These are phyloP conservation scores for Beauveria sp. DNA, from an alignment of 2,329 filamentous ascomycete genomes.

Conservation along the genomic window DNA sequence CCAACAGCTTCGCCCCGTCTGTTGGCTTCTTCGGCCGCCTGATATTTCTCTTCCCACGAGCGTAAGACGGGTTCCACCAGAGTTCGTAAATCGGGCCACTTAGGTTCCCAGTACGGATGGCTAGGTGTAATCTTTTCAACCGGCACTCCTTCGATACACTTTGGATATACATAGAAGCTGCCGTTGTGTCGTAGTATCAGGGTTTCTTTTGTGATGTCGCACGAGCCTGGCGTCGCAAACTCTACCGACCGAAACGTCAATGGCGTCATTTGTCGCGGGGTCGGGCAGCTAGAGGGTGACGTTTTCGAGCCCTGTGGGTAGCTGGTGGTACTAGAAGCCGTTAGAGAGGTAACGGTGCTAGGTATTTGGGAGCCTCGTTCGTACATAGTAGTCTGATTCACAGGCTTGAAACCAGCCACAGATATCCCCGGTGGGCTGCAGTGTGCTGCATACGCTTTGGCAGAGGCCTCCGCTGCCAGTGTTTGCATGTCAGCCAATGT, in stretches of 20 bases:
- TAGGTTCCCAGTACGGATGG: constrained; percentile 48
- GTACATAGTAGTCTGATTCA: not conserved
- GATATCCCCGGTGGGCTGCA: not conserved
- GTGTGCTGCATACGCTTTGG: not conserved
- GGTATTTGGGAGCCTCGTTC: not conserved
- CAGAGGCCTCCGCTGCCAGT: not conserved
- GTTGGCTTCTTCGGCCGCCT: constrained; percentile 26
- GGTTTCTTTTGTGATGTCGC: constrained; percentile 37
- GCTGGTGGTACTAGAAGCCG: not conserved
- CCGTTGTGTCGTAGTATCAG: constrained; percentile 43
- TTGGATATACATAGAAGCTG: constrained; percentile 40
- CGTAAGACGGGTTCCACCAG: constrained; percentile 36
- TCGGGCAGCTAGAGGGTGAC: not conserved
- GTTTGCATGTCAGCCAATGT: not conserved
- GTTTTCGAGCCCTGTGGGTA: not conserved
- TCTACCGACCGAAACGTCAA: not conserved
- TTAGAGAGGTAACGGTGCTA: not conserved
- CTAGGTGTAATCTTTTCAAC: constrained; percentile 5
- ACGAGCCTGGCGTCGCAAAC: not conserved
- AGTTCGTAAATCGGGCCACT: constrained; percentile 40
- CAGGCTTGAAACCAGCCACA: not conserved
- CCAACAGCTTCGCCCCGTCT: constrained; percentile 25
- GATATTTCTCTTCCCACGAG: constrained; percentile 41
- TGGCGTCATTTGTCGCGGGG: not conserved
- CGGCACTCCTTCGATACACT: constrained; percentile 4